phyloP scores from a whole-genome alignment of 495 filamentous ascomycete species.

The Tuber aestivum region DNA sequence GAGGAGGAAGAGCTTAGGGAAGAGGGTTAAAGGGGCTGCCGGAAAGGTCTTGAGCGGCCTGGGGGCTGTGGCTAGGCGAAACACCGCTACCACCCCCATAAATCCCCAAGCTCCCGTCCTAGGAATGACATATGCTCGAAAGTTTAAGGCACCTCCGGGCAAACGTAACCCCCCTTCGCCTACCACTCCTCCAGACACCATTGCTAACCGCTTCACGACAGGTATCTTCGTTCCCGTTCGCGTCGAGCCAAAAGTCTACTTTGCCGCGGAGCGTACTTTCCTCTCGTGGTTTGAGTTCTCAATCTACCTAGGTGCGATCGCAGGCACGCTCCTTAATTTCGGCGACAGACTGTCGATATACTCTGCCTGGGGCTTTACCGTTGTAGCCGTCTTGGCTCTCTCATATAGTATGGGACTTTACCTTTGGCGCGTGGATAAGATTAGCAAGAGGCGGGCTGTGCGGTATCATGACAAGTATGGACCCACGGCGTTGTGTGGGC shows the following conservation, averaged over 20 bases:
- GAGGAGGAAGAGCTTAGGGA: constrained; percentile 67
- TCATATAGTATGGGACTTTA: constrained; percentile 77
- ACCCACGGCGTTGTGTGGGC: constrained; percentile 69
- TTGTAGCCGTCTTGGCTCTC: constrained; percentile 67
- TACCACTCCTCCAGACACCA: not conserved
- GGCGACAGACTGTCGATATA: constrained; percentile 46
- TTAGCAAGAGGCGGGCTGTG: constrained; percentile 71
- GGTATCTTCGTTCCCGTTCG: constrained; percentile 89
- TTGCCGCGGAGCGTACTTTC: constrained; percentile 92
- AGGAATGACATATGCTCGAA: constrained; percentile 49
- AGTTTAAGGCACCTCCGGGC: constrained; percentile 80
- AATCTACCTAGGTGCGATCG: constrained; percentile 88
- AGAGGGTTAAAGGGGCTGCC: constrained; percentile 65
- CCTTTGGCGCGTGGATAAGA: constrained; percentile 77
- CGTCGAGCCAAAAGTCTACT: constrained; percentile 96
- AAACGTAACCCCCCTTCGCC: constrained; percentile 55
- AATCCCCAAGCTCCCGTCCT: constrained; percentile 24
- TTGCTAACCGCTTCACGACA: constrained; percentile 36
- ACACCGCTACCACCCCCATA: not conserved
- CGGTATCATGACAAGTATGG: constrained; percentile 87
- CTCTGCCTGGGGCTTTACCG: constrained; percentile 71
- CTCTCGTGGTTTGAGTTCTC: constrained; percentile 96
- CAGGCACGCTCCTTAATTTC: constrained; percentile 88
- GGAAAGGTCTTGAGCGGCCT: constrained; percentile 50
- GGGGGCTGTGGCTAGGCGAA: constrained; percentile 20